Conservation (phyloP, 176 grass and related monocot species). For the Cocos nucifera region DNA sequence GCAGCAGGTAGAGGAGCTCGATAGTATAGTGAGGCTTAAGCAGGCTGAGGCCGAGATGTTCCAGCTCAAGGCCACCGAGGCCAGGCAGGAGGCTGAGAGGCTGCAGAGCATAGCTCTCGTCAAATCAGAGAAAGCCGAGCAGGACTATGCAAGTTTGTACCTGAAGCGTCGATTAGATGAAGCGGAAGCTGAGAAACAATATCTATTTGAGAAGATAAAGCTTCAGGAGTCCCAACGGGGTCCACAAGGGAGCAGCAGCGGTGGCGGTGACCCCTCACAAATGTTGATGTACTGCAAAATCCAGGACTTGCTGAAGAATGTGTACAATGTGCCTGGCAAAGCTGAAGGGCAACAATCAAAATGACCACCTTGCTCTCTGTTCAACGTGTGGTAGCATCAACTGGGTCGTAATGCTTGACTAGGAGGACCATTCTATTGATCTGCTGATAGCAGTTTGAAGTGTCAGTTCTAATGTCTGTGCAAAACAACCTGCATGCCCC, state of each 20-base stretch:
- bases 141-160: conserved; percentile 72
- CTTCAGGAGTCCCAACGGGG: conserved; percentile 39
- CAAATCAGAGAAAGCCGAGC: conserved; percentile 65
- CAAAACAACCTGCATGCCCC: too few species aligned
- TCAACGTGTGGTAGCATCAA: too few species aligned
- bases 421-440: too few species aligned
- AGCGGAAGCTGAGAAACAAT: conserved; percentile 80
- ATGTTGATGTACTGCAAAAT: conserved; percentile 2
- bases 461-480: too few species aligned
- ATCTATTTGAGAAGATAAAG: conserved; percentile 76
- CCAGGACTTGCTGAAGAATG: conserved; percentile 12
- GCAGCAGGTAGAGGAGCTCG: conserved; percentile 67
- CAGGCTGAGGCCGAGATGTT: conserved; percentile 83
- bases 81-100: conserved; percentile 62
- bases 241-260: neutral
- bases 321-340: neutral
- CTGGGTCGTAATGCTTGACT: too few species aligned
- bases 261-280: neutral
- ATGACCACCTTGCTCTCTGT: neutral
- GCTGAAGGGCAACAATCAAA: neutral
- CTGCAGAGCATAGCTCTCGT: conserved; percentile 49
- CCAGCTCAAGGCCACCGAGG: conserved; percentile 76
- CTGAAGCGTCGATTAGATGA: conserved; percentile 77
- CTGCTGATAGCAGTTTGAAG: too few species aligned
- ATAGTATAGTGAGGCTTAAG: conserved; percentile 67